Evolutionary conservation across 208 protist genomes (phyloP), one percentile per base, ranked within the genome.

Genomic region (Wallacemonas sp.): DNA sequence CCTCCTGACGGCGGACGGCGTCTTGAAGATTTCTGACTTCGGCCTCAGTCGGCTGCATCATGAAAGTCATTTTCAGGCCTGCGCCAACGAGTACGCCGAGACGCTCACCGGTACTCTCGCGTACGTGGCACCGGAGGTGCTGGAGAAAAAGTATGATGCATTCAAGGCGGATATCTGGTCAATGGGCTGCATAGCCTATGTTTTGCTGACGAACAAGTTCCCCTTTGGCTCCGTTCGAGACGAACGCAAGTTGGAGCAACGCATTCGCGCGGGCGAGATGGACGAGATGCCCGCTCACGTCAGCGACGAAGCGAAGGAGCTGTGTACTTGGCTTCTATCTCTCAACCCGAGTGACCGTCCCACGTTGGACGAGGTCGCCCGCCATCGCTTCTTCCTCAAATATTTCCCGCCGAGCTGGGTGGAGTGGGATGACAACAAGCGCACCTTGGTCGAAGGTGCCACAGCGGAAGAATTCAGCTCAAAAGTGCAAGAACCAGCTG

Each of bases 11-110:
- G 79, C 73, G 9, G 77, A 77, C 44, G 86, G 81, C 24, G 65
- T 82, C 1, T 51, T 96, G 12, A 96, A 96, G 63, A 93, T 96
- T 36, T 88, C 86, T 19, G 91, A 96, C 65, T 96, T 94, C 80
- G 91, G 91, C 6, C 72, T 96, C 33, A 93, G 85, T 51, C 79
- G 88, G 0, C 76, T 96, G n/a, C 85, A 95, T 55, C 72, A 78
- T 17, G 80, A 90, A 62, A 82, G 77, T 42, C 84, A 84, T 66
- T 87, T 88, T 55, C 67, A 76, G 26, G 84, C 80, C 11, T 61
- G 70, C 24, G 66, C 76, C 27, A 79, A 75, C 45, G 86, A 93
- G 59, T 90, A 91, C 58, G 82, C 86, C 9, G 79, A 90, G 61
- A 89, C 81, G 0, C 61, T 92, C 14, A 90, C 83, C 2, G 91